Base-by-base conservation (phyloP, 2,329 filamentous ascomycete species). In the Epichloe gansuensis region DNA sequence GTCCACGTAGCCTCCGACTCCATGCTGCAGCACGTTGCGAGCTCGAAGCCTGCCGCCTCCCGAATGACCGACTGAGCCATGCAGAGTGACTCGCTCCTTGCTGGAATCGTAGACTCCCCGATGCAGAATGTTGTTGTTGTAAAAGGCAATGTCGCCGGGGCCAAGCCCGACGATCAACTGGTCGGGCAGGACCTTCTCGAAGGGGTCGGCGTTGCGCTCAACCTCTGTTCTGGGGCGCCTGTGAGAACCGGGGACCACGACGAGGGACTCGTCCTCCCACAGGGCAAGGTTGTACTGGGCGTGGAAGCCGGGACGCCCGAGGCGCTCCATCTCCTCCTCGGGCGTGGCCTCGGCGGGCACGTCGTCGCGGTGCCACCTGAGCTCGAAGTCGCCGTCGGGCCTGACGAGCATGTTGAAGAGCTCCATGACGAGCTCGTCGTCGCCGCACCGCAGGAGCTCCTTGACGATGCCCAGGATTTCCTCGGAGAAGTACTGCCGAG, bases 221-320 rank as follows among this genome's bases (percentile, higher is more conserved):
- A 60, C 64, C 4, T 80, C 75, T 1, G 87, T 95, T 44, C 88
- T 71, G 36, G 85, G 77, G 6, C 89, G 78, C 31, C 64, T 68
- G 65, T 95, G 89, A 5, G 82, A 86, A 0, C 85, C 87, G 0
- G 89, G 89, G 0, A 95, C 78, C 0, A 93, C 81, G 7, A 95
- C 70, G 6, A 95, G 69, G 47, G 80, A 84, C 13, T 76, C 73
- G 64, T 95, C 89, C 38, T 84, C 79, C 63, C 81, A 89, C 7
- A 95, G 73, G 7, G 89, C 84, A 43, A 95, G 73, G 65, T 95
- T 95, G 78, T 88, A 95, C 71, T 95, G 89, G 39, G 88, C 84
- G 60, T 93, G 88, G 60, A 77, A 81, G 52, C 83, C 81, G 0
- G 81, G 77, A 55, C 77, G 70, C 1, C 65, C 63, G 49, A 94